phyloP scores from a whole-genome alignment of 371 early-diverging fungal genomes.

The Umbelopsis sp. region DNA sequence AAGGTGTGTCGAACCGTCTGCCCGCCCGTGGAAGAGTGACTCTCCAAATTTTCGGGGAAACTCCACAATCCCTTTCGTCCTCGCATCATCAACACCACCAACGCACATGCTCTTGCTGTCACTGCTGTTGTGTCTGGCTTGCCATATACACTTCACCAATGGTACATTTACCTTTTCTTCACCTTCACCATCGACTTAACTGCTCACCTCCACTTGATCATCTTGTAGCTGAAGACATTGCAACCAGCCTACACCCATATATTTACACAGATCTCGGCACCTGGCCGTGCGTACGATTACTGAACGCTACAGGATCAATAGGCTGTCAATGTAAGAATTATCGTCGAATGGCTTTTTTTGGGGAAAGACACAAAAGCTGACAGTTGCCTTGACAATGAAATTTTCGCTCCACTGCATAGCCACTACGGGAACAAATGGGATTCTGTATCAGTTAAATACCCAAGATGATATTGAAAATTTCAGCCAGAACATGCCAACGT shows the following conservation, averaged over 20 bases:
- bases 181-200: neutral
- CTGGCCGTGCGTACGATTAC: slow-evolving; percentile 64
- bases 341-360: neutral
- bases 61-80: neutral
- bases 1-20: neutral
- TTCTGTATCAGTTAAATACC: slow-evolving; percentile 58
- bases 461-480: slow-evolving; percentile 58
- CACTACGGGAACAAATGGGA: slow-evolving; percentile 47
- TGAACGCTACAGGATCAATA: slow-evolving; percentile 57
- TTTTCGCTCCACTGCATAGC: neutral
- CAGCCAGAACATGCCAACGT: slow-evolving; percentile 20
- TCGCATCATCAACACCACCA: slow-evolving; percentile 2
- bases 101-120: slow-evolving; percentile 10
- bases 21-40: neutral
- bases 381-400: slow-evolving; percentile 14
- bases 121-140: slow-evolving; percentile 15
- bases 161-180: neutral
- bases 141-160: neutral
- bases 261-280: slow-evolving; percentile 58
- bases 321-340: slow-evolving; percentile 62
- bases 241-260: slow-evolving; percentile 49
- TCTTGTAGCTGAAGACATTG: slow-evolving; percentile 42
- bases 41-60: neutral
- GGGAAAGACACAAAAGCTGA: slow-evolving; percentile 18
- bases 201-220: neutral